Evolutionary conservation across 495 filamentous ascomycete species (phyloP), one percentile per base, ranked within the genome.

Genomic region (Xylaria acuta): DNA sequence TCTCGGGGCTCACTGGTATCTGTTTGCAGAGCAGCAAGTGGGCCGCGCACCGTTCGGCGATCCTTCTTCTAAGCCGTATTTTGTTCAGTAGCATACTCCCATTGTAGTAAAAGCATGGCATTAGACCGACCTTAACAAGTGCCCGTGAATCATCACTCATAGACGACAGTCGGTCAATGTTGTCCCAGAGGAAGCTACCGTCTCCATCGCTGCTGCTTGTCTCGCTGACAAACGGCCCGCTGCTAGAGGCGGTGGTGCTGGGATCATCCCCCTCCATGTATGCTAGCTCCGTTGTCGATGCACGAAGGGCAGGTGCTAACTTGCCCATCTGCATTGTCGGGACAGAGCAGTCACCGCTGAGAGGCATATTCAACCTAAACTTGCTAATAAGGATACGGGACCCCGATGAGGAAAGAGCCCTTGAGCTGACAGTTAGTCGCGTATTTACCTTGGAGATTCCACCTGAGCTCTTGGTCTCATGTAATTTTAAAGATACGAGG

Each of bases 21-120:
- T 32, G 65, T 40, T 54, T 20, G 65, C 36, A 67, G 22, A 41
- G 49, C 36, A 67, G 65, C 47, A n/a, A 56, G 49, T 41, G 47
- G 36, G 36, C 49, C 49, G 43, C 34, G n/a, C 27, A 56, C 49
- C 8, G 47, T 43, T 67, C 22, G 49, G 20, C 49, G 32, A 30
- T 54, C 49, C 25, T 56, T 56, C 5, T 27, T 51, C 65, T 67
- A 56, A 18, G 22, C 25, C 1, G 1, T 6, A 49, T 30, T 5
- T 53, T 27, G 11, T 27, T 67, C 14, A 67, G 36, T 20, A 32
- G 22, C 34, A 41, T 32, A 2, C 3, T 56, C 14, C 30, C 8
- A 14, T 1, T 30, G 34, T 16, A 20, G 9, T 18, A 32, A 56
- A 16, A 5, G 14, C 36, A 56, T n/a, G 18, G 36, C 22, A 8